Base-by-base conservation (phyloP, 2,329 filamentous ascomycete genomes). In the Stylonectria norvegica region DNA sequence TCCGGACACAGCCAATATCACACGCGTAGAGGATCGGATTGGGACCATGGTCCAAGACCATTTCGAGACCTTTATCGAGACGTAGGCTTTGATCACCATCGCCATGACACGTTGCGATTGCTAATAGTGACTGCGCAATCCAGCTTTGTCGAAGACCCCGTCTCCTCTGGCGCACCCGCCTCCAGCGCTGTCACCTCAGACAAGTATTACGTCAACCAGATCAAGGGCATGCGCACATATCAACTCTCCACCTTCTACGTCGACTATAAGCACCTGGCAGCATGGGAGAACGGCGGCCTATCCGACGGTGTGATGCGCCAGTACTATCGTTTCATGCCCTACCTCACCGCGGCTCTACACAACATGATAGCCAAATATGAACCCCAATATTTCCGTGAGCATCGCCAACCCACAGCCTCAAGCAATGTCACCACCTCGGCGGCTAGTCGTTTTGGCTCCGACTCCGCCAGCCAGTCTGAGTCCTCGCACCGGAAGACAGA, bases 241-340 rank as follows among this genome's bases (percentile, higher is more conserved):
- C 74, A 81, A 49, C 76, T 91, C n/a, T 91, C 87, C 2, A 93
- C 87, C 5, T 80, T 93, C 42, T 94, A 93, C 61, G 79, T 94
- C 58, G 88, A 94, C 67, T 93, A 83, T 67, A 87, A 83, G 51
- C 93, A 98, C 64, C 71, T 98, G 20, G 78, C 82, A 41, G 76
- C 81, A 23, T 85, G 83, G 63, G 82, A 86, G 56, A 85, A 90
- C 52, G 87, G 86, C 38, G 83, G 86, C 42, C 71, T 98, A 37
- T 89, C 91, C 29, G 83, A 88, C 47, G 91, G 89, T 36, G 85
- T 97, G 47, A 85, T 89, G 51, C 83, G 82, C 55, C 86, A 94
- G 59, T 97, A 96, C 72, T 97, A 96, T 66, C 87, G 93, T 52
- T 95, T 95, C 62, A 76, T 94, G 17, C 93, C 93, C 3, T 98